Conservation (phyloP, 257 asterid species). For the Thymus quinquecostatus region DNA sequence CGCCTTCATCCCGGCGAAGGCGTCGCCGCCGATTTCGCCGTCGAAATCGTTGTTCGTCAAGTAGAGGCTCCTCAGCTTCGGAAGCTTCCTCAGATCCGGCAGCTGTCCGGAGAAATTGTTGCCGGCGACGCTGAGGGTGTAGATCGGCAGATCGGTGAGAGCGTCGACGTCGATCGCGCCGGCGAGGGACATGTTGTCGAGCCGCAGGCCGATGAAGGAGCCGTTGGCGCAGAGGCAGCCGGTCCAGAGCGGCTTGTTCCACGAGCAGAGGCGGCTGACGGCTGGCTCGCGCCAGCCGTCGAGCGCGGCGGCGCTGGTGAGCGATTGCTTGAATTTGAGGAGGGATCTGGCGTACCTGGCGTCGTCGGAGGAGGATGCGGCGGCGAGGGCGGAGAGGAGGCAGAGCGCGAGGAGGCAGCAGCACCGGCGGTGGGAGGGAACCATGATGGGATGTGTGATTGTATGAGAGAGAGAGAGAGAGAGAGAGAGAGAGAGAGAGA, state of each 20-base stretch:
- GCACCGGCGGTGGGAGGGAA: background rate
- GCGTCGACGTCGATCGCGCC: conserved; percentile 45
- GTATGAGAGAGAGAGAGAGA: background rate
- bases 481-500: too few species aligned
- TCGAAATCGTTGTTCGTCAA: conserved; percentile 54
- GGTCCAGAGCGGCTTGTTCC: conserved; percentile 50
- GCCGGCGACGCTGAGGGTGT: conserved; percentile 53
- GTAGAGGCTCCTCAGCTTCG: conserved; percentile 49
- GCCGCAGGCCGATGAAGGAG: conserved; percentile 41
- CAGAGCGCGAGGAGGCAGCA: conserved; percentile 18
- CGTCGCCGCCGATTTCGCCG: conserved; percentile 56
- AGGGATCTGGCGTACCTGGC: conserved; percentile 35
- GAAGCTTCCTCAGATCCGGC: conserved; percentile 48
- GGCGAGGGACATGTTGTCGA: conserved; percentile 53
- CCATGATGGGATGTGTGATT: conserved; percentile 8
- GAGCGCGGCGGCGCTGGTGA: conserved; percentile 44
- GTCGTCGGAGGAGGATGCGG: conserved; percentile 24
- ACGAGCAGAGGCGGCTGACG: conserved; percentile 35
- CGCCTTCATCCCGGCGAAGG: conserved; percentile 53
- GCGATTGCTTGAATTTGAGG: conserved; percentile 52
- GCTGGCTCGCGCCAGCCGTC: conserved; percentile 45
- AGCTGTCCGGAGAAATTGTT: conserved; percentile 55
- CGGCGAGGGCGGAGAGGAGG: background rate
- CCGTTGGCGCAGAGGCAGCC: conserved; percentile 56
- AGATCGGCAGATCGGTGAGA: conserved; percentile 39